Evolutionary conservation across 495 filamentous ascomycete species (phyloP).

Genomic region (Neurospora cerealis): DNA sequence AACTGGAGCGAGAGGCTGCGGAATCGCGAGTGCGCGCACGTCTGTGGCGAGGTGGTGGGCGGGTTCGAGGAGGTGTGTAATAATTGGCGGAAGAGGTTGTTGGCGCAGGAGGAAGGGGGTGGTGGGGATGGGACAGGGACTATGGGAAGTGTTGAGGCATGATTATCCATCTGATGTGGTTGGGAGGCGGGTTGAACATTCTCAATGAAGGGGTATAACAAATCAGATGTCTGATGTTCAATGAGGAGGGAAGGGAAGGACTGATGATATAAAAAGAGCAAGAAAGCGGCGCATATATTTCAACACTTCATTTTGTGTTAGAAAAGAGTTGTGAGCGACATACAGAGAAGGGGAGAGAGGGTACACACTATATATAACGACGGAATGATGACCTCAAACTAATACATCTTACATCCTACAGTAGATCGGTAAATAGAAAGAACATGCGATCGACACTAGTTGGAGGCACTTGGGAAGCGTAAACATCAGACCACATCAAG

Average conservation of each 20-base stretch:
- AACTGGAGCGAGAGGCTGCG: conserved; percentile 69
- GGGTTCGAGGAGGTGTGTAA: conserved; percentile 86
- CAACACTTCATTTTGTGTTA: not conserved
- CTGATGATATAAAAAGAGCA: not conserved
- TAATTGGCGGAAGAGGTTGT: conserved; percentile 38
- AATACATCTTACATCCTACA: not conserved
- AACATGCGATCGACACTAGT: not conserved
- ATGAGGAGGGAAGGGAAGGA: not conserved
- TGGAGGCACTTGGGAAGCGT: not conserved
- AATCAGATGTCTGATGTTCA: not conserved
- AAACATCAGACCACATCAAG: not conserved
- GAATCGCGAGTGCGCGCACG: conserved; percentile 65
- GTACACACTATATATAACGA: not conserved
- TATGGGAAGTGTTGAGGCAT: not conserved
- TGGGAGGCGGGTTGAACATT: not conserved
- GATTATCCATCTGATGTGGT: not conserved
- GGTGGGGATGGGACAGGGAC: not conserved
- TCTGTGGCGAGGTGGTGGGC: conserved; percentile 76
- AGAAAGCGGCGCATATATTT: not conserved
- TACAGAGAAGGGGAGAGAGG: not conserved
- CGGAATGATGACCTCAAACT: not conserved
- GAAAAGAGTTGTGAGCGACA: not conserved
- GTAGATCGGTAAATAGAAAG: not conserved
- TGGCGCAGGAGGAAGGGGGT: conserved; percentile 32
- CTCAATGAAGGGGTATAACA: not conserved